These are phyloP conservation scores for Arctium minus DNA, from an alignment of 129 eudicot genomes.

Conservation along the genomic window DNA sequence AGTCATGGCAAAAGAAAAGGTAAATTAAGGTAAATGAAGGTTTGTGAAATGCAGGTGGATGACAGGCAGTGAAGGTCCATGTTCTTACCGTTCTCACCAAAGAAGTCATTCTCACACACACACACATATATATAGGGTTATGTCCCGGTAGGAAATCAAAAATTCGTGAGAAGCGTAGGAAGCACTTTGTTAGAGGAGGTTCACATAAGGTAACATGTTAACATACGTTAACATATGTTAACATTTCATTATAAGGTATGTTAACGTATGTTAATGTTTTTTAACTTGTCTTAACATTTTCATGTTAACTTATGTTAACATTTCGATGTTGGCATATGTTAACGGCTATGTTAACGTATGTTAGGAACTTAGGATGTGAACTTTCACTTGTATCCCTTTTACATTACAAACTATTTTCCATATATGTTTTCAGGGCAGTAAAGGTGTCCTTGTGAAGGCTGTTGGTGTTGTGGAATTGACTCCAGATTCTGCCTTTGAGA, in stretches of 20 bases:
- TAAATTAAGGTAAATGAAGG: neutral
- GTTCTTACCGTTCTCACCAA: neutral
- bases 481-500: constrained; percentile 69
- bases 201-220: neutral
- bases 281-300: neutral
- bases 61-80: neutral
- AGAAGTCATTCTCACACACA: neutral
- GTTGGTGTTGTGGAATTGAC: constrained; percentile 63
- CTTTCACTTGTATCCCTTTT: neutral
- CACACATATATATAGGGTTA: neutral
- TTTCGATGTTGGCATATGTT: neutral
- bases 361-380: neutral
- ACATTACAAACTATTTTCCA: neutral
- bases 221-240: no score
- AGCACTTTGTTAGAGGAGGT: neutral
- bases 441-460: constrained; percentile 71
- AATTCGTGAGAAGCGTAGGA: neutral
- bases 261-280: neutral
- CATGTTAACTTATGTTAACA: neutral
- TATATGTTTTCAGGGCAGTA: constrained; percentile 40
- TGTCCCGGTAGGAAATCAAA: neutral
- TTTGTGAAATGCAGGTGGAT: neutral
- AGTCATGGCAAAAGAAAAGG: neutral
- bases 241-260: no score
- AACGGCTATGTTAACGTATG: neutral